Evolutionary conservation across 495 filamentous ascomycete genomes (phyloP).

Genomic region (Apiosordaria backusii): DNA sequence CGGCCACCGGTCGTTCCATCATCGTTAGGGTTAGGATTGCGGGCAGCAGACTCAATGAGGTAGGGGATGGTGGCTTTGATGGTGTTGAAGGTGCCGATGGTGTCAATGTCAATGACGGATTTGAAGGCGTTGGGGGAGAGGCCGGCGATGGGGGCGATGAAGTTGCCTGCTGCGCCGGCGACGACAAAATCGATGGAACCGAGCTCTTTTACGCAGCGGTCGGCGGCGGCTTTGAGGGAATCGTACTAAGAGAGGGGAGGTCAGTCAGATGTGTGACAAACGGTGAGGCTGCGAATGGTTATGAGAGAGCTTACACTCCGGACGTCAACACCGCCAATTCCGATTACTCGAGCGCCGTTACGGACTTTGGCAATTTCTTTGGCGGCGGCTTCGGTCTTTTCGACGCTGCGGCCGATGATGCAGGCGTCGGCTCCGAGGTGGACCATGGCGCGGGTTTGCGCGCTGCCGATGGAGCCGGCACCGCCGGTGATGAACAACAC

Average conservation of each 20-base stretch:
- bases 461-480: constrained; percentile 88
- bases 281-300: neutral
- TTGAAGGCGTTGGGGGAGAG: constrained; percentile 89
- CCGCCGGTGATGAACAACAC: constrained; percentile 96
- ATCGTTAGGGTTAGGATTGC: constrained; percentile 48
- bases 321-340: constrained; percentile 82
- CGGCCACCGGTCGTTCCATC: constrained; percentile 65
- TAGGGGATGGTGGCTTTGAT: constrained; percentile 85
- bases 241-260: constrained; percentile 50
- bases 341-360: constrained; percentile 74
- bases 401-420: constrained; percentile 86
- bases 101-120: constrained; percentile 93
- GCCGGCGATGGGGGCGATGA: constrained; percentile 80
- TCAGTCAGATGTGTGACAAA: neutral
- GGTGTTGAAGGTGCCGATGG: constrained; percentile 89
- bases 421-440: constrained; percentile 89
- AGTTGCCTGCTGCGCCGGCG: constrained; percentile 94
- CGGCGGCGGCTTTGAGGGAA: constrained; percentile 66
- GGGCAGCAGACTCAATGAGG: constrained; percentile 66
- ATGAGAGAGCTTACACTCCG: constrained; percentile 47
- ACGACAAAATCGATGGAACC: constrained; percentile 92
- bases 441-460: constrained; percentile 86
- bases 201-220: constrained; percentile 73
- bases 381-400: constrained; percentile 79
- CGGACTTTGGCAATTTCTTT: constrained; percentile 76